Conservation (phyloP, 169 alveolate species). For the Cryptosporidium felis region DNA sequence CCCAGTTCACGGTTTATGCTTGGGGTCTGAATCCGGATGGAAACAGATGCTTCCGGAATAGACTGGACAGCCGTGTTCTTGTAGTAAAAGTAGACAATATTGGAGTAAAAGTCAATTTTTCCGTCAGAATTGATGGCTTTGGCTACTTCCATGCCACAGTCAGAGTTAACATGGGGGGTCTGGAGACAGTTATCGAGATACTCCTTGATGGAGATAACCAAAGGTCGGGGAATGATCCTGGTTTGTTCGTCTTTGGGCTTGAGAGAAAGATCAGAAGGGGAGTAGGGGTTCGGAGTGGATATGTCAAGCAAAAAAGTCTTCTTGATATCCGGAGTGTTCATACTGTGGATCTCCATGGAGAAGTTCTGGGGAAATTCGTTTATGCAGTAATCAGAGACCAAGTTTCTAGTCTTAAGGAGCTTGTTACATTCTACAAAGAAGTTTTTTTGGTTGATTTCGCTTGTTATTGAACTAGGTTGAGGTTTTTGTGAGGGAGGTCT, state of each 20-base stretch:
- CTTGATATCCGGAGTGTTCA: neutral
- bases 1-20: neutral
- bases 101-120: constrained; percentile 1
- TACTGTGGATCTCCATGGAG: neutral
- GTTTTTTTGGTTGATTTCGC: neutral
- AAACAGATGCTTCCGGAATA: constrained; percentile 13
- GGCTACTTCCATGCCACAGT: too few relatives aligned
- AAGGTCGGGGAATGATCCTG: constrained; percentile 3
- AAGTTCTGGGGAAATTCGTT: neutral
- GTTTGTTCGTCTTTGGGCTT: neutral
- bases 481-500: neutral
- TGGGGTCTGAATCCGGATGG: constrained; percentile 40
- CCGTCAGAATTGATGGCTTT: too few relatives aligned
- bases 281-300: constrained; percentile 20
- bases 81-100: constrained; percentile 29
- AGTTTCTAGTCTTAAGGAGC: neutral
- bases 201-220: constrained; percentile 9
- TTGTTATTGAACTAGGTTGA: neutral
- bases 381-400: constrained; percentile 21
- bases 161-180: too few relatives aligned
- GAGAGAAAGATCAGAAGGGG: constrained; percentile 10
- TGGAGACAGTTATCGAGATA: neutral
- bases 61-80: neutral
- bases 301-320: constrained; percentile 7
- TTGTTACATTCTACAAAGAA: constrained; percentile 1